Evolutionary conservation across 495 filamentous ascomycete species (phyloP), one percentile per base, ranked within the genome.

Genomic region (Penicillium coffeae): DNA sequence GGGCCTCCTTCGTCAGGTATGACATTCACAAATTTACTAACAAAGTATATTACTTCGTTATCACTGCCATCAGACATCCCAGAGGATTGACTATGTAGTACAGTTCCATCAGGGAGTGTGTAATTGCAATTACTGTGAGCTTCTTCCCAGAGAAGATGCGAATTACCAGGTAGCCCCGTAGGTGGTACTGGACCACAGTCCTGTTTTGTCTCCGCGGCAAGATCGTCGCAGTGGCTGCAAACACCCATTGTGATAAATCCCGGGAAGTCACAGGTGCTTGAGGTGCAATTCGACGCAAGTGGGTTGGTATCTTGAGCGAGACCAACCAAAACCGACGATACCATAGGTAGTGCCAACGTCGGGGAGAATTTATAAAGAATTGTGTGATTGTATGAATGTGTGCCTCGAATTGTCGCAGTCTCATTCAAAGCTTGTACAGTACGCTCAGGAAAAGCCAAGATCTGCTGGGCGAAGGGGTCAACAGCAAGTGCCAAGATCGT

Each of bases 401-500:
- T n/a, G 8, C 3, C 20, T 20, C 41, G 50, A 8, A 30, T n/a
- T 8, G 14, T 30, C 21, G 36, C 35, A 2, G 50, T 42, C 8
- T 27, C 41, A 9, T 2, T 32, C 0, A 16, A n/a, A 1, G 14
- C 41, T 32, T 27, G 20, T 15, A 43, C 2, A 4, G 14, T 15
- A 18, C 14, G 41, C n/a, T 13, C 3, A 14, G 50, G 50, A 30
- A 37, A 53, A 1, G 33, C 16, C 1, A 53, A n/a, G 16, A 53
- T 39, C 32, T 53, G 38, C 50, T 53, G 50, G 3, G 50, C 39
- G 18, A 53, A 48, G 10, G 50, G 50, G 30, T 44, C 45, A 6
- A 53, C 14, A 15, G 39, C 33, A 25, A 53, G n/a, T 4, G 50
- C 27, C 5, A 48, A 8, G 10, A 44, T 18, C 16, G 34, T 53